Evolutionary conservation across 768 basidiomycete species (phyloP).

Genomic region (Leccinum boreale): DNA sequence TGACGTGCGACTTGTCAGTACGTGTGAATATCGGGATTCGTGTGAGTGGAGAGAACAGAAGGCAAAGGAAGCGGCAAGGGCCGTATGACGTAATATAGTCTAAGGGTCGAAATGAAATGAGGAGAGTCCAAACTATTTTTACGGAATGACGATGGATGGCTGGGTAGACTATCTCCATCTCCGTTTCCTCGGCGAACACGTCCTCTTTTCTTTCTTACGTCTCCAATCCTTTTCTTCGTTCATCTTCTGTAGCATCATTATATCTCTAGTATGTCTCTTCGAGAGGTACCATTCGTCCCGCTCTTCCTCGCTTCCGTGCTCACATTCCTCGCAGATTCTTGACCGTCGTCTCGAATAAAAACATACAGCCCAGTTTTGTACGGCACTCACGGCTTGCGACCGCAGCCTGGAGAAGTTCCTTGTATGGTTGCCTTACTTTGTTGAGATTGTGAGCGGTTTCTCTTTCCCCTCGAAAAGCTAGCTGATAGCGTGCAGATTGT

Average conservation of each 20-base stretch:
- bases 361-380: constrained; percentile 43
- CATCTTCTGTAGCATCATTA: constrained; percentile 42
- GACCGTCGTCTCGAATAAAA: constrained; percentile 46
- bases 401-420: constrained; percentile 49
- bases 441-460: constrained; percentile 52
- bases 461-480: neutral
- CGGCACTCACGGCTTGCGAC: constrained; percentile 41
- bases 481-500: constrained; percentile 40
- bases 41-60: constrained; percentile 75
- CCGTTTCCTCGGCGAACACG: constrained; percentile 42
- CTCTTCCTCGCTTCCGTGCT: neutral
- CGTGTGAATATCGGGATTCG: constrained; percentile 68
- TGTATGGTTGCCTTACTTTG: constrained; percentile 58
- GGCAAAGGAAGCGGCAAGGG: constrained; percentile 37
- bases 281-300: constrained; percentile 48
- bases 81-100: constrained; percentile 11
- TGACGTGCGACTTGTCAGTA: constrained; percentile 34
- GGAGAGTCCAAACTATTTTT: neutral
- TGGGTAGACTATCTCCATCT: constrained; percentile 48
- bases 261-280: constrained; percentile 43
- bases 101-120: no score
- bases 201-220: constrained; percentile 39
- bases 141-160: constrained; percentile 35
- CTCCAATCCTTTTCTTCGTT: constrained; percentile 51
- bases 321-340: constrained; percentile 38